Evolutionary conservation across 2,329 filamentous ascomycete species (phyloP).

Genomic region (Aciculosporium take): DNA sequence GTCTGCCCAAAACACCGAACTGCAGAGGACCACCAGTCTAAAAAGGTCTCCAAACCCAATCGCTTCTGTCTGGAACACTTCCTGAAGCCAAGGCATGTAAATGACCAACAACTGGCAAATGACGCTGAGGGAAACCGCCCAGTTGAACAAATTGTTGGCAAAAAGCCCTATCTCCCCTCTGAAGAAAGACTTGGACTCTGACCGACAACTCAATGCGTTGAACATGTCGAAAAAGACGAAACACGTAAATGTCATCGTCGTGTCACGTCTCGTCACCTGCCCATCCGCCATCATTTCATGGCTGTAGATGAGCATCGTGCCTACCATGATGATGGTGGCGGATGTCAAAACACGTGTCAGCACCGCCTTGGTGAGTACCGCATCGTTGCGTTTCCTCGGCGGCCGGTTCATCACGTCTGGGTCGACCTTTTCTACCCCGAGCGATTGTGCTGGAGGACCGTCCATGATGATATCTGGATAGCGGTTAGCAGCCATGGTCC

Average conservation of each 20-base stretch:
- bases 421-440: conserved; percentile 90
- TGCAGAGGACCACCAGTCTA: conserved; percentile 60
- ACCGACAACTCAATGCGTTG: conserved; percentile 87
- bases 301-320: conserved; percentile 82
- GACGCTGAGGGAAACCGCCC: conserved; percentile 75
- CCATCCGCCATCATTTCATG: conserved; percentile 80
- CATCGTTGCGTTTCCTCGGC: conserved; percentile 68
- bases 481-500: neutral
- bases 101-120: conserved; percentile 81
- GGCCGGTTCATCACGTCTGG: conserved; percentile 86
- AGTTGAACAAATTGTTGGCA: conserved; percentile 90
- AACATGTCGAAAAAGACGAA: conserved; percentile 99
- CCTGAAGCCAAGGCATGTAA: conserved; percentile 86
- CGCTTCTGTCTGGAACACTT: conserved; percentile 90
- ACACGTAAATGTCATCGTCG: conserved; percentile 98
- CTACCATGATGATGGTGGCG: conserved; percentile 78
- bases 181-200: conserved; percentile 77
- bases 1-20: conserved; percentile 89
- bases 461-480: conserved; percentile 93
- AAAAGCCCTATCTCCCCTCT: conserved; percentile 73
- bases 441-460: conserved; percentile 88
- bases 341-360: conserved; percentile 78
- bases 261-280: conserved; percentile 79
- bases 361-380: conserved; percentile 75
- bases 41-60: conserved; percentile 61